Evolutionary conservation across 148 eudicot species (phyloP).

Genomic region (Salicornia ramosissima): DNA sequence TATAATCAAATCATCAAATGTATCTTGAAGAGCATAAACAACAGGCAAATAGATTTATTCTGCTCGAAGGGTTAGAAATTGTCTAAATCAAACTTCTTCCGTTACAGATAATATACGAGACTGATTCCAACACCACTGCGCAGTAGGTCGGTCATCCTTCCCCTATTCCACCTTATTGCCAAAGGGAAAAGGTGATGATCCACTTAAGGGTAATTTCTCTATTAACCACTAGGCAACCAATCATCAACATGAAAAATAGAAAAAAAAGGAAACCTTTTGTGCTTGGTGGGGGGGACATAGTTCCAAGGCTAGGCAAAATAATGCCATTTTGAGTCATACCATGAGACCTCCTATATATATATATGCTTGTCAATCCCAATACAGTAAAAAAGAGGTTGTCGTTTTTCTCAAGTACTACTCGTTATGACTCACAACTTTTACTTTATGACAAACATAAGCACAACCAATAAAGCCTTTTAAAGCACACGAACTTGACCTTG

Average conservation of each 20-base stretch:
- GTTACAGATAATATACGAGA: too few relatives aligned
- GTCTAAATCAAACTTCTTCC: too few relatives aligned
- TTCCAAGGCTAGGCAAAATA: conserved; percentile 12
- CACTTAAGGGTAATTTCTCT: not conserved
- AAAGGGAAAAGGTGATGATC: too few relatives aligned
- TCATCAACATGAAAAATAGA: not conserved
- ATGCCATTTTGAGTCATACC: conserved; percentile 28
- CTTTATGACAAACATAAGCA: conserved; percentile 31
- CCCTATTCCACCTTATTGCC: too few relatives aligned
- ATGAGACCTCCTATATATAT: not conserved
- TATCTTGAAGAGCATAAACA: too few relatives aligned
- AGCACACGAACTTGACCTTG: not conserved
- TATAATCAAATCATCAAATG: too few relatives aligned
- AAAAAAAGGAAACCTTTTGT: not conserved
- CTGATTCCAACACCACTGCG: too few relatives aligned
- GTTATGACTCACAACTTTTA: conserved; percentile 17
- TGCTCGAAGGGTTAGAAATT: too few relatives aligned
- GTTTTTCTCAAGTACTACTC: conserved; percentile 20
- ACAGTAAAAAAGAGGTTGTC: conserved; percentile 17
- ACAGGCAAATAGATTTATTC: too few relatives aligned
- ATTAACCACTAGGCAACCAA: conserved; percentile 4
- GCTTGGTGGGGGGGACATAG: not conserved
- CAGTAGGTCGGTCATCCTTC: too few relatives aligned
- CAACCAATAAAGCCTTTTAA: conserved; percentile 3
- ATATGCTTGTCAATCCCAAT: conserved; percentile 22